These are phyloP conservation scores for Psidium friedrichsthalianum DNA, from an alignment of 345 rosid genomes.

Conservation along the genomic window DNA sequence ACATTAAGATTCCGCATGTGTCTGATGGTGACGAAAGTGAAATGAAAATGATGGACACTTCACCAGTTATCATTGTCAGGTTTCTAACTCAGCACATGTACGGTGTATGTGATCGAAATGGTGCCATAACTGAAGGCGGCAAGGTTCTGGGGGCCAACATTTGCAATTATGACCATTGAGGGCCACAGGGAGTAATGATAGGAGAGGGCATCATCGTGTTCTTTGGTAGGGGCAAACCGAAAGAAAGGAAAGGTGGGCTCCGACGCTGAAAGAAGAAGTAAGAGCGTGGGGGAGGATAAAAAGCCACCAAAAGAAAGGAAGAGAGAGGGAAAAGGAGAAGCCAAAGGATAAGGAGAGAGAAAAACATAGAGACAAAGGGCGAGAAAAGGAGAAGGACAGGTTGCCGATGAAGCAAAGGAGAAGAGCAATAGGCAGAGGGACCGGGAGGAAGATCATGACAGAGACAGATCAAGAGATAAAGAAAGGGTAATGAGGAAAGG, in stretches of 20 bases:
- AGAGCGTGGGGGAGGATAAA: no score
- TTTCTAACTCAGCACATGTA: conserved; percentile 81
- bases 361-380: conserved; percentile 6
- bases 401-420: conserved; percentile 29
- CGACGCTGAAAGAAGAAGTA: no score
- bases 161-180: no score
- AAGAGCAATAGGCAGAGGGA: conserved; percentile 17
- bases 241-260: no score
- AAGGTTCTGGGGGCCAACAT: no score
- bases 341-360: conserved; percentile 14
- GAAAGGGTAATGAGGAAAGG: conserved; percentile 20
- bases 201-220: no score
- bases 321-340: conserved; percentile 32
- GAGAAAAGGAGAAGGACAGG: conserved; percentile 27
- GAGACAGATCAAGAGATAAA: conserved; percentile 27
- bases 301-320: no score
- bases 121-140: conserved; percentile 77
- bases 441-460: conserved; percentile 21
- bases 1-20: conserved; percentile 76
- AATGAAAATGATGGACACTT: conserved; percentile 86
- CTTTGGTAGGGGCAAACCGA: no score
- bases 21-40: conserved; percentile 80
- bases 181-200: no score
- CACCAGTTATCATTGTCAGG: conserved; percentile 68
- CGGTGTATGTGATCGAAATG: conserved; percentile 63